phyloP scores from a whole-genome alignment of 2,329 filamentous ascomycete species.

The Phialocephala subalpina region DNA sequence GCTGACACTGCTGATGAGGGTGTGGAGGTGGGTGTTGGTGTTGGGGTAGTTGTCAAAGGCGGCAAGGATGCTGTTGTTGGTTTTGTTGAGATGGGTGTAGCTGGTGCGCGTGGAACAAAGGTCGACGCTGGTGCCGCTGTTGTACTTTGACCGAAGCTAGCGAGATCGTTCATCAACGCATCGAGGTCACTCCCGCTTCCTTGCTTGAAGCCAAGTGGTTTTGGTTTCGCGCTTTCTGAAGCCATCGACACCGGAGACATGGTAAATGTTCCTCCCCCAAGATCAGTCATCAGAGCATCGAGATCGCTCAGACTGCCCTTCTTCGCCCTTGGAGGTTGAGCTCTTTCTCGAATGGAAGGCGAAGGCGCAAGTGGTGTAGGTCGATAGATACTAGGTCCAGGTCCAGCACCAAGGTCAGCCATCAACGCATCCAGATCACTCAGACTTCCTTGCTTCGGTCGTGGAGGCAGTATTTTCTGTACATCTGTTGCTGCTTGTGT shows the following conservation, averaged over 20 bases:
- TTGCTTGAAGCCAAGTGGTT: neutral
- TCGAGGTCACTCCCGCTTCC: constrained; percentile 2
- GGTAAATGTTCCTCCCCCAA: neutral
- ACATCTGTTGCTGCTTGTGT: neutral
- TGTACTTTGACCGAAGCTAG: neutral
- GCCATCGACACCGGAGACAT: neutral
- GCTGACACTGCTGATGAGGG: neutral
- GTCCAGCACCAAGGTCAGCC: neutral
- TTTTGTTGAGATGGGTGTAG: neutral
- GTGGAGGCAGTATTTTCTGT: neutral
- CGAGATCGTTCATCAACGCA: constrained; percentile 2
- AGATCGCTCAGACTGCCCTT: constrained; percentile 10
- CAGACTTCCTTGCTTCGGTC: neutral
- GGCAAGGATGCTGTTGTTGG: neutral
- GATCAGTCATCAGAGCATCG: neutral
- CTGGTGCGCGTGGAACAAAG: neutral
- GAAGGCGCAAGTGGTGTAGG: neutral
- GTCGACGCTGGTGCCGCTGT: neutral
- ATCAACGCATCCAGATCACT: neutral
- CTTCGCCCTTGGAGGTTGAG: constrained; percentile 3
- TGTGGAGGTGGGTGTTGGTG: neutral
- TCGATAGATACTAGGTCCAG: neutral
- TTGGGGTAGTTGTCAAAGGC: neutral
- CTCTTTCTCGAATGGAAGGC: neutral
- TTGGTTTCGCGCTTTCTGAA: neutral